Percentiles rank a stretch among this genome's conserved stretches.
Evolutionary conservation across 2,329 filamentous ascomycete genomes (phyloP).

Genomic region (Zymoseptoria brevis): DNA sequence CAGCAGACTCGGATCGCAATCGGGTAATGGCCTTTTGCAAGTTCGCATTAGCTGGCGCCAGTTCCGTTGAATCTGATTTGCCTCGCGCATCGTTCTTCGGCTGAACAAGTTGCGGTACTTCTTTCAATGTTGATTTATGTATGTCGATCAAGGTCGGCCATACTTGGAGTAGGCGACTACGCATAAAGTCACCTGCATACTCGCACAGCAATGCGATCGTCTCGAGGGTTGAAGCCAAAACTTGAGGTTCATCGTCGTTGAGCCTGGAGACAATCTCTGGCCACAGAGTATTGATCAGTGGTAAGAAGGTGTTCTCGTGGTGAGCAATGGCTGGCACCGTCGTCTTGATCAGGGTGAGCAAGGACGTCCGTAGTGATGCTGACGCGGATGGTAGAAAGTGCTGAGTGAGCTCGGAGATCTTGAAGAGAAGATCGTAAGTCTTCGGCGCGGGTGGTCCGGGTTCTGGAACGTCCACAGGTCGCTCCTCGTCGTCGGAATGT

Average conservation of each 20-base stretch:
- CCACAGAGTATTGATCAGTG: constrained; percentile 85
- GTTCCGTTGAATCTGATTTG: neutral
- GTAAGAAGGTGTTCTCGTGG: constrained; percentile 77
- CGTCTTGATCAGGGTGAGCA: constrained; percentile 68
- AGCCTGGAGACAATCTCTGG: constrained; percentile 66
- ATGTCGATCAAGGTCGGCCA: constrained; percentile 45
- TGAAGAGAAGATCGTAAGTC: constrained; percentile 71
- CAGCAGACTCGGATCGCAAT: constrained; percentile 13
- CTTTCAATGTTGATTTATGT: constrained; percentile 9
- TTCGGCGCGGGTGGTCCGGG: constrained; percentile 58
- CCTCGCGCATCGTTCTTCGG: neutral
- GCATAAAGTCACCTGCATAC: constrained; percentile 73
- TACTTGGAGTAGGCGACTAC: constrained; percentile 63
- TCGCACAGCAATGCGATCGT: constrained; percentile 62
- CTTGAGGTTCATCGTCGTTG: constrained; percentile 58
- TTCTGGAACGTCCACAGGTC: constrained; percentile 22
- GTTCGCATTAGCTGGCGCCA: neutral
- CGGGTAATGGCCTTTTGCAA: constrained; percentile 13
- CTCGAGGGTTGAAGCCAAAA: constrained; percentile 62
- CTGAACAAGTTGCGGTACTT: constrained; percentile 6
- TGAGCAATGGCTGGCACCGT: constrained; percentile 63
- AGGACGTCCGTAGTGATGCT: constrained; percentile 64
- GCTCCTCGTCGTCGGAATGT: constrained; percentile 19
- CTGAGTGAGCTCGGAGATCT: constrained; percentile 76
- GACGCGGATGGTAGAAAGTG: constrained; percentile 85